Percentiles rank a stretch among this genome's conserved stretches.
Evolutionary conservation across 345 rosid species (phyloP).

Genomic region (Salix brachista): DNA sequence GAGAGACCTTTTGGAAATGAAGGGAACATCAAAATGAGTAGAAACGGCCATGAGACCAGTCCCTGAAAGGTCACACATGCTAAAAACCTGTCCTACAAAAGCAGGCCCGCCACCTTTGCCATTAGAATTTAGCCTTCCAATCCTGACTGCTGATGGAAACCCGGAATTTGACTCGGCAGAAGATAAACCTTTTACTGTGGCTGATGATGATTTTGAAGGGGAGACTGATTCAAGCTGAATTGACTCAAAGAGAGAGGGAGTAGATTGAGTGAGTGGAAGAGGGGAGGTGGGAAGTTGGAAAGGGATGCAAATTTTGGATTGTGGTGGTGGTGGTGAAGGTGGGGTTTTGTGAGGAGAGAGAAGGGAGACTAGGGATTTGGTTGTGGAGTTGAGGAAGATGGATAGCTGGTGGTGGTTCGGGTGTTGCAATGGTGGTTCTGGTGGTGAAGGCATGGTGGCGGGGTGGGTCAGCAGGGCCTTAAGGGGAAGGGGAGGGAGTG

Average conservation of each 20-base stretch:
- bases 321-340: conserved; percentile 26
- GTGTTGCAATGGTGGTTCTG: conserved; percentile 32
- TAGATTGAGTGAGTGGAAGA: conserved; percentile 5
- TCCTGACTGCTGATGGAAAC: conserved; percentile 75
- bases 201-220: conserved; percentile 27
- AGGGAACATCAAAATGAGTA: conserved; percentile 85
- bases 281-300: conserved; percentile 41
- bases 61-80: conserved; percentile 97
- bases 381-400: conserved; percentile 41
- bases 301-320: conserved; percentile 47
- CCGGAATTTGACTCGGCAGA: conserved; percentile 50
- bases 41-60: conserved; percentile 97
- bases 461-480: not conserved
- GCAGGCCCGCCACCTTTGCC: conserved; percentile 86
- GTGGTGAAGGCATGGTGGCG: conserved; percentile 36
- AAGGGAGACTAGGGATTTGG: conserved; percentile 41
- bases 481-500: not conserved
- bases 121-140: conserved; percentile 57
- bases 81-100: conserved; percentile 93
- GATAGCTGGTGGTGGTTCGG: conserved; percentile 18
- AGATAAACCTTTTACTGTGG: conserved; percentile 41
- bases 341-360: conserved; percentile 31
- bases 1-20: conserved; percentile 66
- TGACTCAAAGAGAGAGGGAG: conserved; percentile 29
- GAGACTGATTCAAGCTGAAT: conserved; percentile 40